These are phyloP conservation scores for Colletotrichum truncatum DNA, from an alignment of 2,329 filamentous ascomycete genomes.

Conservation along the genomic window DNA sequence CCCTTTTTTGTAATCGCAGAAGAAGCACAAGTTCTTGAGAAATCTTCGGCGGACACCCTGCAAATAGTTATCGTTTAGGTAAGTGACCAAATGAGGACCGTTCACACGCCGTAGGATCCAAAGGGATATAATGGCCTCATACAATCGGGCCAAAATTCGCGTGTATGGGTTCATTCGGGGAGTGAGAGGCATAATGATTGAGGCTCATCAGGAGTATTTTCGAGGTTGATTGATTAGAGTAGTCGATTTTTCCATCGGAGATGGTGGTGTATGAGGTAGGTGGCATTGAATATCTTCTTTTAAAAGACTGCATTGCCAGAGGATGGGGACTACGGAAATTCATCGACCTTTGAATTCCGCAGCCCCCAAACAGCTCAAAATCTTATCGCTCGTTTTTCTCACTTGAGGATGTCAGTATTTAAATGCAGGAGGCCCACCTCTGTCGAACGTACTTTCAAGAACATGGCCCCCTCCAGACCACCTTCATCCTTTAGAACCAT, in stretches of 20 bases:
- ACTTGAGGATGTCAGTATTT: too few species aligned
- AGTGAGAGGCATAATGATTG: not conserved
- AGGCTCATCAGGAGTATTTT: not conserved
- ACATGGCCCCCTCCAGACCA: too few species aligned
- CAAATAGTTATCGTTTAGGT: not conserved
- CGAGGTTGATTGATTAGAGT: not conserved
- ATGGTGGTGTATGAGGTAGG: too few species aligned
- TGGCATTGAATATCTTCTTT: too few species aligned
- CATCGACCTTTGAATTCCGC: too few species aligned
- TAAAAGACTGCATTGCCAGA: too few species aligned
- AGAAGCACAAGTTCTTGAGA: conserved; percentile 49
- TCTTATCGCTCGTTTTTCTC: too few species aligned
- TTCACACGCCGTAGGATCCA: not conserved
- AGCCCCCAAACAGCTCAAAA: too few species aligned
- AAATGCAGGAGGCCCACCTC: too few species aligned
- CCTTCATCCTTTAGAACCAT: too few species aligned
- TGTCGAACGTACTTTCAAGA: too few species aligned
- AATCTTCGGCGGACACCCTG: conserved; percentile 36
- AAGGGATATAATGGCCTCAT: not conserved
- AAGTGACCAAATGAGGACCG: not conserved
- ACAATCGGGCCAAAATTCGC: not conserved
- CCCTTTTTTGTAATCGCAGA: conserved; percentile 57
- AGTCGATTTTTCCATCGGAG: not conserved
- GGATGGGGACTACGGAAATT: too few species aligned
- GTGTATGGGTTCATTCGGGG: conserved; percentile 7